A percentile compares a stretch with the other conserved stretches of the same genome.
phyloP scores from a whole-genome alignment of 306 rosid species.

The Amphicarpaea edgeworthii region DNA sequence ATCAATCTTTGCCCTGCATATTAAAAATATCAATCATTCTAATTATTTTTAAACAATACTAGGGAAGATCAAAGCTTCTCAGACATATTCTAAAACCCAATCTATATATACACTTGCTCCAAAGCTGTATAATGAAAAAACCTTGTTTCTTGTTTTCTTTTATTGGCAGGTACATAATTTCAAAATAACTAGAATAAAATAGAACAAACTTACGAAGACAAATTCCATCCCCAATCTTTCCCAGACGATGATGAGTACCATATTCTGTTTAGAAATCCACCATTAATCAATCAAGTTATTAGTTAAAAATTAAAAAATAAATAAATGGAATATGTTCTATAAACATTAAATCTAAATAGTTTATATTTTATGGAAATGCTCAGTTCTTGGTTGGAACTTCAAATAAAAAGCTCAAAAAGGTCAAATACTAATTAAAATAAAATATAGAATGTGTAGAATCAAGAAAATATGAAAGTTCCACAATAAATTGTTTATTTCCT shows the following conservation, averaged over 20 bases:
- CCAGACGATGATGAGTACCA: constrained; percentile 80
- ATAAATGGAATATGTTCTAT: constrained; percentile 25
- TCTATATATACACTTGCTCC: constrained; percentile 1
- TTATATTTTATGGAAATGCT: neutral
- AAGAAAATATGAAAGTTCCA: constrained; percentile 1
- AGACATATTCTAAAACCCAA: constrained; percentile 16
- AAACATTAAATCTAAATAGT: neutral
- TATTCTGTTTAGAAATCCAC: constrained; percentile 65
- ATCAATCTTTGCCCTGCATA: constrained; percentile 82
- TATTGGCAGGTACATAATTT: constrained; percentile 11
- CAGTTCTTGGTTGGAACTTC: constrained; percentile 10
- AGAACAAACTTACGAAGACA: constrained; percentile 79
- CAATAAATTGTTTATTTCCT: neutral
- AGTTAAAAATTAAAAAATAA: constrained; percentile 15
- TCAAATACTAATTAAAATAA: neutral
- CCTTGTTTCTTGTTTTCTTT: constrained; percentile 27
- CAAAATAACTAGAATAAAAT: constrained; percentile 25
- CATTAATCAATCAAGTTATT: constrained; percentile 40
- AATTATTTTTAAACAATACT: constrained; percentile 27
- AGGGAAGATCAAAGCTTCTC: constrained; percentile 32
- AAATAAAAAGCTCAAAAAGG: constrained; percentile 4
- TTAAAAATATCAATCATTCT: constrained; percentile 40
- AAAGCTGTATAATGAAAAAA: neutral
- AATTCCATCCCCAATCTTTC: constrained; percentile 92
- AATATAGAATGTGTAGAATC: neutral